These are phyloP conservation scores for Curvularia hawaiiensis DNA, from an alignment of 2,329 filamentous ascomycete genomes.

Conservation along the genomic window DNA sequence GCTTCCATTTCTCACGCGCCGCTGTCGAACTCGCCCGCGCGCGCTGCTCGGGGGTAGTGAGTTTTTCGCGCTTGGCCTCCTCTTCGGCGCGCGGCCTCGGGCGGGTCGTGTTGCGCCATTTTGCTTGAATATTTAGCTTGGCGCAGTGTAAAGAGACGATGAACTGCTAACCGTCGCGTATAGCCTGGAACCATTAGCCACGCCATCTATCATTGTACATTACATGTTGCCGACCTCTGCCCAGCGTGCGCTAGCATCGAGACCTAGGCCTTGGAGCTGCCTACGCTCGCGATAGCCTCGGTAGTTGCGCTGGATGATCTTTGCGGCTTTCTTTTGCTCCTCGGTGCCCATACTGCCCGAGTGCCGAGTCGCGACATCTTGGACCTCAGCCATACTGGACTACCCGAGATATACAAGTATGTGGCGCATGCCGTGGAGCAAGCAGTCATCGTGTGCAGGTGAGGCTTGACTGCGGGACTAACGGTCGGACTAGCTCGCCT, in stretches of 20 bases:
- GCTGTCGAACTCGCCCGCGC: constrained; percentile 41
- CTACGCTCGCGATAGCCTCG: constrained; percentile 76
- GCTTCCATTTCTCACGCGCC: constrained; percentile 76
- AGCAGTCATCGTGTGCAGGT: constrained; percentile 4
- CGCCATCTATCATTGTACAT: not conserved
- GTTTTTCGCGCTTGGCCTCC: constrained; percentile 21
- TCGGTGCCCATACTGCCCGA: constrained; percentile 13
- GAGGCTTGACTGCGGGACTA: constrained; percentile 16
- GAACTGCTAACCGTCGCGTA: constrained; percentile 54
- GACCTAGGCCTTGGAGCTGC: constrained; percentile 69
- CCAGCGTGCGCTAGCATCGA: constrained; percentile 76
- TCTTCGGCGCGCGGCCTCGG: constrained; percentile 50
- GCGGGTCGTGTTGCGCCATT: constrained; percentile 58
- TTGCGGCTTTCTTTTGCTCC: constrained; percentile 39
- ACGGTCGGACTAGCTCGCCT: constrained; percentile 14
- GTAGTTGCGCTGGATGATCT: constrained; percentile 65
- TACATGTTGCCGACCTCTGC: constrained; percentile 60
- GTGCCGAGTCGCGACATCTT: constrained; percentile 13
- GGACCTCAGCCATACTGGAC: constrained; percentile 17
- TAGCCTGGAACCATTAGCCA: constrained; percentile 46
- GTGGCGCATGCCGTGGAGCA: constrained; percentile 12
- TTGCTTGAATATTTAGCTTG: constrained; percentile 50
- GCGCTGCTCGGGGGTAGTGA: constrained; percentile 32
- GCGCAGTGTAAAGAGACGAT: constrained; percentile 13
- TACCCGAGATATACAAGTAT: constrained; percentile 1